Percentiles rank a stretch among this genome's conserved stretches.
Evolutionary conservation across 73 alveolate genomes (phyloP).

Genomic region (Loxodes magnus): DNA sequence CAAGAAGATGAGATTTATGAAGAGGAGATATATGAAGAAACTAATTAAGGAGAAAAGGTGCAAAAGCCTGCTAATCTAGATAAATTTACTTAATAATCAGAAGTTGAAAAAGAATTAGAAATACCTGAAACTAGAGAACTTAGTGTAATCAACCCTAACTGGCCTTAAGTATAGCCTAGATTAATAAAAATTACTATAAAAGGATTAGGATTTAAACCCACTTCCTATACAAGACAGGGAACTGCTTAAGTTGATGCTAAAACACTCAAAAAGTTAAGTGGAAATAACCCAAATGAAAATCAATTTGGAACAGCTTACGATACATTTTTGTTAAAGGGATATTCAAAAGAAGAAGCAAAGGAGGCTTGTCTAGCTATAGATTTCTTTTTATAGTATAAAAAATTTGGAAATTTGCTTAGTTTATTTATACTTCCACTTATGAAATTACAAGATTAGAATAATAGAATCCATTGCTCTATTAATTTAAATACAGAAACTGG

Average conservation of each 20-base stretch:
- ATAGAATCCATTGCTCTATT: conserved; percentile 60
- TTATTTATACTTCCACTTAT: conserved; percentile 65
- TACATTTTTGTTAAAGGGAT: conserved; percentile 31
- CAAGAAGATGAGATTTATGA: no score
- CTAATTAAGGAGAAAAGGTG: no score
- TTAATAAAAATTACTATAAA: conserved; percentile 42
- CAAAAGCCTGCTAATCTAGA: no score
- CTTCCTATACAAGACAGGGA: conserved; percentile 48
- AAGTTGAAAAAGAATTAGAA: no score
- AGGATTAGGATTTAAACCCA: conserved; percentile 61
- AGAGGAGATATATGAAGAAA: conserved; percentile 12
- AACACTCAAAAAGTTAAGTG: conserved; percentile 48
- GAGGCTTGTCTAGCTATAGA: conserved; percentile 52
- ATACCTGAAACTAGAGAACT: no score
- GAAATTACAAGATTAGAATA: conserved; percentile 30
- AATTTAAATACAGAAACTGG: conserved; percentile 93
- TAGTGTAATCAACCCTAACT: no score
- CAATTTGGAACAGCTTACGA: conserved; percentile 60
- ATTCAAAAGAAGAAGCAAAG: conserved; percentile 55
- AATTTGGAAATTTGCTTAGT: conserved; percentile 47
- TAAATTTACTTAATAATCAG: no score
- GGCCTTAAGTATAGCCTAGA: no score
- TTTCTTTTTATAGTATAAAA: conserved; percentile 21
- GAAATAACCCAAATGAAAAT: conserved; percentile 59
- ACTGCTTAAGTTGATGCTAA: conserved; percentile 66